Conservation (phyloP, 495 filamentous ascomycete species). For the Lasiosphaeria ovina region DNA sequence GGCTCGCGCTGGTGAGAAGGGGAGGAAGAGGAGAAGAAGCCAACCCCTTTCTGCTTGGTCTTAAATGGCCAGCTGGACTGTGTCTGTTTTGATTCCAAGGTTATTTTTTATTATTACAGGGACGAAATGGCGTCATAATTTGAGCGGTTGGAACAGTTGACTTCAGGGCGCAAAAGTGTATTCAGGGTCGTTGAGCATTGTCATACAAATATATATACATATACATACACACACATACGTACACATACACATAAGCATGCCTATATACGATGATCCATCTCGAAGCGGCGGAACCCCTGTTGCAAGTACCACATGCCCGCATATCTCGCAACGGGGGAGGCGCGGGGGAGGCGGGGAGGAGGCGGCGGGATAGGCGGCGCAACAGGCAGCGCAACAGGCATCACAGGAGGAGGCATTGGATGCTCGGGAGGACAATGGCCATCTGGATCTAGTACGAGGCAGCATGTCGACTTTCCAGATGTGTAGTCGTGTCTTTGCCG, state of each 20-base stretch:
- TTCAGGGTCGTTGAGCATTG: neutral
- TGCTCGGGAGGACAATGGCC: no score
- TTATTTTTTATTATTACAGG: neutral
- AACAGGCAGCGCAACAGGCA: no score
- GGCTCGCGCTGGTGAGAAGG: neutral
- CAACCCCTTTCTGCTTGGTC: slow-evolving; percentile 5
- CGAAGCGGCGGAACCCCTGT: no score
- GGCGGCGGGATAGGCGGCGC: no score
- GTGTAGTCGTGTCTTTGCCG: no score
- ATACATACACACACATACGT: neutral
- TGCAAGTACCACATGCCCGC: no score
- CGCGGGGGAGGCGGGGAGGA: no score
- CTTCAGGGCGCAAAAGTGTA: neutral
- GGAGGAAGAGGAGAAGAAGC: neutral
- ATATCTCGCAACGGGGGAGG: no score
- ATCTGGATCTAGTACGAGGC: no score
- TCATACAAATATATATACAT: neutral
- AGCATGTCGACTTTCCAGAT: no score
- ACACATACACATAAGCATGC: neutral
- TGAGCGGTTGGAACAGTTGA: neutral
- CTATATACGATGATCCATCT: neutral
- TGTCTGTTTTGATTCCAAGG: slow-evolving; percentile 3
- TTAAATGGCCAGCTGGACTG: slow-evolving; percentile 12
- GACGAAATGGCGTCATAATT: neutral
- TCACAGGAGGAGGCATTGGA: no score